A percentile compares a stretch with the other conserved stretches of the same genome.
Evolutionary conservation across 2,329 filamentous ascomycete genomes (phyloP).

Genomic region (Rhytidhysteron rufulum): DNA sequence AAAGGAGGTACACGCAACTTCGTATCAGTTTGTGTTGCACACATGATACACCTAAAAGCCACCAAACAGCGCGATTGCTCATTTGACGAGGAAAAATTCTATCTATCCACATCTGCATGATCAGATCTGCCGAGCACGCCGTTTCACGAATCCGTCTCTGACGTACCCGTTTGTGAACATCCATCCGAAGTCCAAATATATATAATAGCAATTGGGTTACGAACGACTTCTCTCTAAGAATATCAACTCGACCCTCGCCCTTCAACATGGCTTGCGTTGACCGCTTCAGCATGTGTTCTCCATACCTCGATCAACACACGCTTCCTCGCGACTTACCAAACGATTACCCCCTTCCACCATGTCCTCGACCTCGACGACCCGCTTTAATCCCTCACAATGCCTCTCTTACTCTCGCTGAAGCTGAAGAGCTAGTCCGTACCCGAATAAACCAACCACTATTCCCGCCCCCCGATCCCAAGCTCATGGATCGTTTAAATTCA

Average conservation of each 20-base stretch:
- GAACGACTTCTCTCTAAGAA: neutral
- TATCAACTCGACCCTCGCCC: neutral
- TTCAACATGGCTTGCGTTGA: conserved; percentile 3
- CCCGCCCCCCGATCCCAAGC: conserved; percentile 10
- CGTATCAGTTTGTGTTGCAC: conserved; percentile 1
- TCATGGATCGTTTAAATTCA: conserved; percentile 6
- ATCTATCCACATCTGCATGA: neutral
- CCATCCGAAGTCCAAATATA: neutral
- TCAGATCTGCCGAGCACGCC: conserved; percentile 5
- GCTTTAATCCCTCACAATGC: conserved; percentile 10
- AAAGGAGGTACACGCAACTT: neutral
- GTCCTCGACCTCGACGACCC: conserved; percentile 8
- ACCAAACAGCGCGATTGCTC: conserved; percentile 7
- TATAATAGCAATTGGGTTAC: neutral
- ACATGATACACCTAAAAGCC: neutral
- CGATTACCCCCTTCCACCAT: conserved; percentile 5
- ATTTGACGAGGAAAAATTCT: conserved; percentile 1
- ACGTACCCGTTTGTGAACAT: conserved; percentile 1
- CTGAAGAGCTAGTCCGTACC: conserved; percentile 10
- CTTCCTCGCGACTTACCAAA: neutral
- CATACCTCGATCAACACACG: neutral
- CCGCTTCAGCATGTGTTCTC: neutral
- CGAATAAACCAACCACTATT: conserved; percentile 11
- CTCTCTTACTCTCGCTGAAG: conserved; percentile 10
- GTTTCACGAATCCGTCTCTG: neutral